A percentile compares a stretch with the other conserved stretches of the same genome.
phyloP scores from a whole-genome alignment of 2,329 filamentous ascomycete genomes.

The Cryphonectria nitschkei region DNA sequence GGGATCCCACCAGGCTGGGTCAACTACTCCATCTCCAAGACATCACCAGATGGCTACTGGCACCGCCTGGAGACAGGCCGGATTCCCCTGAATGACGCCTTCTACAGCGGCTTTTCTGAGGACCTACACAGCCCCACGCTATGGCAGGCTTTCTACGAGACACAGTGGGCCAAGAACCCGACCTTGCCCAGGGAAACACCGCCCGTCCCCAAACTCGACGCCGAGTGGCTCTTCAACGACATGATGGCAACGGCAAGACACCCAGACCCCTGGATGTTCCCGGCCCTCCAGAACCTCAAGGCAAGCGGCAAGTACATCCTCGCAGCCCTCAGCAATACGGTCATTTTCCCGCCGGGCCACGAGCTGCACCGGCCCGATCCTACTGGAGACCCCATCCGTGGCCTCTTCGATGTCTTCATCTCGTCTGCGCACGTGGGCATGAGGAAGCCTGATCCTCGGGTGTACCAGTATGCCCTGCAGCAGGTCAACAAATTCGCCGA shows the following conservation, averaged over 20 bases:
- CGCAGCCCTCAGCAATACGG: conserved; percentile 87
- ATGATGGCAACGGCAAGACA: conserved; percentile 79
- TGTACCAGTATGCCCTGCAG: conserved; percentile 75
- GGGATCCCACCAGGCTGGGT: conserved; percentile 86
- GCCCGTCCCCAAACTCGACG: conserved; percentile 73
- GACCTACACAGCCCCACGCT: conserved; percentile 70
- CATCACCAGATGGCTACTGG: conserved; percentile 81
- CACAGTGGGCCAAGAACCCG: conserved; percentile 47
- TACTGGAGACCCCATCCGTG: conserved; percentile 60
- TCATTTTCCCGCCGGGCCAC: conserved; percentile 80
- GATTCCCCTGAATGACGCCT: conserved; percentile 72
- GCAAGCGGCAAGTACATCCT: conserved; percentile 69
- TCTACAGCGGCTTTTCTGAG: conserved; percentile 74
- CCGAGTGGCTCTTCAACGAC: conserved; percentile 79
- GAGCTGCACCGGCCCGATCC: conserved; percentile 61
- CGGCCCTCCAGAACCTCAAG: conserved; percentile 73
- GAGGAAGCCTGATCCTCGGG: conserved; percentile 81
- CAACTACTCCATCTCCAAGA: conserved; percentile 84
- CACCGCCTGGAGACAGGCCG: conserved; percentile 85
- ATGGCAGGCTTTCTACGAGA: conserved; percentile 70
- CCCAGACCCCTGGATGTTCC: conserved; percentile 87
- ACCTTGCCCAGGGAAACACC: conserved; percentile 51
- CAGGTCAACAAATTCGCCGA: conserved; percentile 67
- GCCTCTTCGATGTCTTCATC: conserved; percentile 84
- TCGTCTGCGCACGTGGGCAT: conserved; percentile 85